Base-by-base conservation (phyloP, 345 rosid species). In the Orychophragmus violaceus region DNA sequence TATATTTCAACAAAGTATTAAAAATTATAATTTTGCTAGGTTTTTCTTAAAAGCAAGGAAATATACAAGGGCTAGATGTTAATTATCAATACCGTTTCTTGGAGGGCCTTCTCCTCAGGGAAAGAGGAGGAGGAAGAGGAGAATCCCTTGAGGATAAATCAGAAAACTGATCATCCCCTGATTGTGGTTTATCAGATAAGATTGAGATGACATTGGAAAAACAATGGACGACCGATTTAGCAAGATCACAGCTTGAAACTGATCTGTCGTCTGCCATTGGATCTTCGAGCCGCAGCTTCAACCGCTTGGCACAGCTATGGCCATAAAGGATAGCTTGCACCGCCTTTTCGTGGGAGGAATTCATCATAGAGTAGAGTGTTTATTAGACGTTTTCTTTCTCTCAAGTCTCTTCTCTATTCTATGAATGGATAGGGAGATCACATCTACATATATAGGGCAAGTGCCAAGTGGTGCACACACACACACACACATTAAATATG, bases 31-130 rank as follows among this genome's bases (percentile, higher is more conserved):
- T 12, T 12, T 36, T 36, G 5, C 44, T 10, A 39, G 5, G 5
- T n/a, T n/a, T 39, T 2, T 14, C 5, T 41, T n/a, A n/a, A n/a
- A 41, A 14, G 48, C 48, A 41, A 41, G 19, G 21, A 16, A 41
- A 16, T 18, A 41, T 41, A 14, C 10, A 3, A 14, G 9, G 21
- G 19, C 2, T 16, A 16, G 4, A 41, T 41, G 21, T 41, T 39
- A 39, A 41, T 21, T 41, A 59, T 59, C 9, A 4, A 45, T 72
- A 72, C 76, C 76, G 58, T 72, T 50, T 72, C 48, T 72, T 72
- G 48, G 59, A 64, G 14, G 48, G 64, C 8, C 25, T 64, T 2
- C 14, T 51, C 39, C 14, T 51, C 39, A 24, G 63, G 18, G 11
- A 35, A 9, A 8, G 27, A 48, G 33, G 44, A 55, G 69, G 23